phyloP scores from a whole-genome alignment of 257 asterid genomes.

The Solanum tarapatanum region DNA sequence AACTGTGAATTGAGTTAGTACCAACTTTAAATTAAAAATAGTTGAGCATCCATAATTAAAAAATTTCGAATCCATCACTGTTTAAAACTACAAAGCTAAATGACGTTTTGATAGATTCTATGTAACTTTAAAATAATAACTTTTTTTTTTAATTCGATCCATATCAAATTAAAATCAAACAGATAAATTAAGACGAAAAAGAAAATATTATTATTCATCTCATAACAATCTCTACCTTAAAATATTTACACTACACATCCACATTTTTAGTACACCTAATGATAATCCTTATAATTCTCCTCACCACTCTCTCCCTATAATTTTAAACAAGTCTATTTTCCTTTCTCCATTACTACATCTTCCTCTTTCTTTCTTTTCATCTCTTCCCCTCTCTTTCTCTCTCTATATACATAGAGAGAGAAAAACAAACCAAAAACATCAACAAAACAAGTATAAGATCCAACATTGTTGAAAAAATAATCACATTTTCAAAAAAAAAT shows the following conservation, averaged over 20 bases:
- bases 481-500: slow-evolving; percentile 10
- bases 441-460: neutral
- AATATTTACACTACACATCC: neutral
- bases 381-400: neutral
- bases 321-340: neutral
- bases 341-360: neutral
- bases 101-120: too few relatives aligned
- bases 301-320: neutral
- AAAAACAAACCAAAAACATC: neutral
- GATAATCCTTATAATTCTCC: slow-evolving; percentile 1
- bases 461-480: neutral
- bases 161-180: neutral
- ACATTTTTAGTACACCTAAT: neutral
- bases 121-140: too few relatives aligned
- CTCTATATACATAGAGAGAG: slow-evolving; percentile 13
- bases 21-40: too few relatives aligned
- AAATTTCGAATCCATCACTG: too few relatives aligned
- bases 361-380: neutral
- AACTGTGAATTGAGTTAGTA: too few relatives aligned
- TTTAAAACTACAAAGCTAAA: too few relatives aligned
- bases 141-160: neutral
- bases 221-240: neutral
- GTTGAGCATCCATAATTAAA: too few relatives aligned
- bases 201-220: neutral
- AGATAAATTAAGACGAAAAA: neutral